Base-by-base conservation (phyloP, 352 stramenopile species). In the Phytophthora pluvialis region DNA sequence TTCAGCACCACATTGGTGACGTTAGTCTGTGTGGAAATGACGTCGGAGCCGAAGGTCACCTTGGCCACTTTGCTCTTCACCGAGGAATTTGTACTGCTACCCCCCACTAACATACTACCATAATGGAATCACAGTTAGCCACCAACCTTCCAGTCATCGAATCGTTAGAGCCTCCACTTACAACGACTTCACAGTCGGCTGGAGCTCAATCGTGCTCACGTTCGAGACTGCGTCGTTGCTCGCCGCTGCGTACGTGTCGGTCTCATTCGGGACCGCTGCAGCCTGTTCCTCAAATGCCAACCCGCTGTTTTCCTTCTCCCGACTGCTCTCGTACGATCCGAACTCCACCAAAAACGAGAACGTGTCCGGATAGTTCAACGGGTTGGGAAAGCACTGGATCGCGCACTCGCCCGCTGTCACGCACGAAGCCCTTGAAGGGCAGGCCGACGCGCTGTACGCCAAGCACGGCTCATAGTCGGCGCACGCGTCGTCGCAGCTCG, bases 301-400 rank as follows among this genome's bases (percentile, higher is more conserved):
- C 28, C 45, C 25, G 38, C 51, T 58, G 44, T 47, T 53, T 28
- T 28, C 29, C 32, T 40, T 52, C 16, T 78, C 57, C n/a, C 59
- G 26, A 48, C 54, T 40, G 35, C 59, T 73, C n/a, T 60, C 67
- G 71, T 77, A 86, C 7, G 33, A 47, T 31, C 73, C 80, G 35
- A 89, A 88, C n/a, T 66, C 63, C 15, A 91, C 64, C 35, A 89
- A 60, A 55, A 91, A 89, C 16, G 72, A 81, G 48, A 88, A 88
- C 6, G 54, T 66, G 3, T 57, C 26, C 5, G 64, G 49, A 55
- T 85, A 67, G n/a, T 54, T 40, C 45, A 64, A 18, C 3, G 36
- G 1, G 3, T 73, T 40, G 16, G 69, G 60, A 54, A 88, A 85
- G 42, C 83, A 91, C 53, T 83, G 75, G 56, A 80, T 78, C 7